Base-by-base conservation (phyloP, 371 early-diverging fungal genomes). In the Mortierella sp. region DNA sequence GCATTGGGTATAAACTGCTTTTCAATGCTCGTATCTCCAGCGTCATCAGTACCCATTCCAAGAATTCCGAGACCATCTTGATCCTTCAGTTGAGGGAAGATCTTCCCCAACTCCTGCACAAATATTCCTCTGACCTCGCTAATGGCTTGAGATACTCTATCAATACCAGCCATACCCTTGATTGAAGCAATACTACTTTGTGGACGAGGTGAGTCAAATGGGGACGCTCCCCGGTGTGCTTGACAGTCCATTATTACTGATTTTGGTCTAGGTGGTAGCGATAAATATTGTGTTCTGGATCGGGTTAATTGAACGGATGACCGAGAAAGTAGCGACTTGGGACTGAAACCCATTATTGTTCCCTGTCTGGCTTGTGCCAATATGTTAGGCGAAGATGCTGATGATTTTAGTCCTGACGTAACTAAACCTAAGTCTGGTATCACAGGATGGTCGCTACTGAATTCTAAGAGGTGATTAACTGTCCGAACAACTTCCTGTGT, bases 91-190 rank as follows among this genome's bases (percentile, higher is more conserved):
- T 80, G 81, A 12, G 81, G 81, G 35, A 80, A 80, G 9, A 80
- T 75, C 69, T 75, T 75, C 35, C 81, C 81, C 1, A 80, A 67
- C 28, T 80, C 81, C 72, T 80, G 81, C 10, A 80, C 81, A 68
- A 80, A 80, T 34, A 80, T 80, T n/a, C 81, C 81, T 61, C 81
- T 66, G 32, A 80, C 81, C 61, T 80, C 81, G 35, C 81, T 71
- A 19, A 80, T 80, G 7, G 81, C 81, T 17, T 75, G 75, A 2
- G 81, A 80, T 13, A 80, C 81, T 5, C 81, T 67, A 45, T 71
- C 75, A 51, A 80, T 75, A 23, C 75, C 49, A 2, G 65, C 45
- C 58, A 80, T 61, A 15, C 37, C 61, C 31, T 64, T 74, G 15
- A 73, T 23, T 4, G 70, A 69, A 3, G 47, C 28, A 17, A 61